Conservation (phyloP, 345 rosid genomes). For the Psidium friedrichsthalianum region DNA sequence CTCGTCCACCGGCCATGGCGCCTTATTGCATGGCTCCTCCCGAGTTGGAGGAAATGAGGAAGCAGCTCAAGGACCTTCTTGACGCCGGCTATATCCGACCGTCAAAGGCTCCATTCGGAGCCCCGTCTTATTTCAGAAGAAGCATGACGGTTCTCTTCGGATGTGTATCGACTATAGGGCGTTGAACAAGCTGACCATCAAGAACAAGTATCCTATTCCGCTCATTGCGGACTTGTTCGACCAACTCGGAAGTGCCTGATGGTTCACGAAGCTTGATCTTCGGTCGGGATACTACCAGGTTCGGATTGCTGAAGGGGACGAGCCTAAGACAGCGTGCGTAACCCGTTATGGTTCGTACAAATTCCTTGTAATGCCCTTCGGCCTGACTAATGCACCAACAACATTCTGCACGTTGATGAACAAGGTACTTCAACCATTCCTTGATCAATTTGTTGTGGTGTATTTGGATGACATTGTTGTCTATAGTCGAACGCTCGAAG, state of each 20-base stretch:
- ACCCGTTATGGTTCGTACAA: no score
- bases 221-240: neutral
- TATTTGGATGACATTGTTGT: no score
- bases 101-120: neutral
- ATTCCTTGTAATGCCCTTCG: no score
- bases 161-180: neutral
- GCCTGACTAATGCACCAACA: no score
- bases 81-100: neutral
- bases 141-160: neutral
- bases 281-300: neutral
- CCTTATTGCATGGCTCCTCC: no score
- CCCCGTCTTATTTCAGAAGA: neutral
- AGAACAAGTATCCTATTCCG: neutral
- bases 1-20: no score
- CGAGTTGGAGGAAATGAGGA: neutral
- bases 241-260: neutral
- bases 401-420: no score
- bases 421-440: no score
- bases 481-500: no score
- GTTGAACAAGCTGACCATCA: neutral
- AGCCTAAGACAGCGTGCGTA: no score
- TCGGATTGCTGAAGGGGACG: no score
- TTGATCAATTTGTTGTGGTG: no score
- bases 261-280: neutral
- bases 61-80: neutral